Percentiles rank a stretch among this genome's conserved stretches.
phyloP scores from a whole-genome alignment of 2,329 filamentous ascomycete genomes.

The Sclerotinia borealis region DNA sequence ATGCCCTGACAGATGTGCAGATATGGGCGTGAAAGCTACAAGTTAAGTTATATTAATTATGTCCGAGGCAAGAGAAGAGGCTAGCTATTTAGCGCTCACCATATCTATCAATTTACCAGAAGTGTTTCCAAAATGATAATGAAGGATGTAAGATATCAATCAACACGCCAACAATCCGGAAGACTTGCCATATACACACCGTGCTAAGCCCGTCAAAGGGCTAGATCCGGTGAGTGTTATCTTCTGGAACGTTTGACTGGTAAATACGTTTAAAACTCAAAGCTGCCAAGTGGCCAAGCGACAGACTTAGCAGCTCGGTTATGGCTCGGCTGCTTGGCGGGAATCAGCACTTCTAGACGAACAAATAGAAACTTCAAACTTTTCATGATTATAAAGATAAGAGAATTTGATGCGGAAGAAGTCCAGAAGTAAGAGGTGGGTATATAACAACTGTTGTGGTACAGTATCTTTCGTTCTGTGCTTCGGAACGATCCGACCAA shows the following conservation, averaged over 20 bases:
- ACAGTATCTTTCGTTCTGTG: not conserved
- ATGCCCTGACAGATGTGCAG: not conserved
- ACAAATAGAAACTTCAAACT: conserved; percentile 7
- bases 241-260: conserved; percentile 1
- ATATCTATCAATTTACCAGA: not conserved
- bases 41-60: not conserved
- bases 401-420: not conserved
- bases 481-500: not conserved
- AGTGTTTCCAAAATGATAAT: not conserved
- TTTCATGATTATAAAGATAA: conserved; percentile 6
- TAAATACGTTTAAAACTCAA: not conserved
- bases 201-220: not conserved
- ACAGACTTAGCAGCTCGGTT: not conserved
- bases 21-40: not conserved
- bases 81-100: not conserved
- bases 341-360: not conserved
- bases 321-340: conserved; percentile 1
- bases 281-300: conserved; percentile 5
- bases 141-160: not conserved
- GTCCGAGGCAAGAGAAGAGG: not conserved
- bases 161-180: not conserved
- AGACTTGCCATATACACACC: not conserved
- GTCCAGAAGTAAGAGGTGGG: not conserved
- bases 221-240: not conserved
- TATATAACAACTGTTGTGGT: conserved; percentile 3